Base-by-base conservation (phyloP, 768 basidiomycete species). In the Panaeolus papilionaceus region DNA sequence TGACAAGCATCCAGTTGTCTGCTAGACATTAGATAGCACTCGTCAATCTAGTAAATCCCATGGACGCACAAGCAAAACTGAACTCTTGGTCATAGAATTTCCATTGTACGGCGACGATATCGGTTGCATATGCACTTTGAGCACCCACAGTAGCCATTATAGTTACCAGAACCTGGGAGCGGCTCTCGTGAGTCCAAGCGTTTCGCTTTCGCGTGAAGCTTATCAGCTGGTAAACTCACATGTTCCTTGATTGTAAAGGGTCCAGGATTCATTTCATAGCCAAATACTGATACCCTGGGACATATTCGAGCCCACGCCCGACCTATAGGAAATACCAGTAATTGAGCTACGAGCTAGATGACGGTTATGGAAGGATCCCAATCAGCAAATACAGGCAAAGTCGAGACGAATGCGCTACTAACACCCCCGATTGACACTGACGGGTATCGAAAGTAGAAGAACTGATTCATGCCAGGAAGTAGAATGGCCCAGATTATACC, bases 201-300 rank as follows among this genome's bases (percentile, higher is more conserved):
- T 61, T 62, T 28, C 54, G n/a, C 62, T 61, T 63, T 62, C 33
- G 62, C 66, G 64, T 37, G 51, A 42, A 40, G 64, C 28, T 38
- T 61, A 64, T 44, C 49, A 69, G 38, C 44, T 51, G 58, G 33
- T 39, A 38, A 63, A 71, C 75, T 69, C 66, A 83, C 83, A 76
- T 83, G 83, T 75, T 83, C 92, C 79, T 94, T 93, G 75, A 93
- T 90, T 26, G 85, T 86, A 74, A 92, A 93, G 0, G 88, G 89
- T 3, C 93, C 92, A 18, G 91, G 90, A 75, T 92, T 92, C 58
- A 92, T 75, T 16, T 85, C 78, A 20, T 88, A 45, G n/a, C 91
- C 90, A 40, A 89, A 86, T 2, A 92, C 74, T 37, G 75, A 80
- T 67, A 83, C 78, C 26, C 78, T 72, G 0, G 91, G 92, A 38